phyloP scores from a whole-genome alignment of 2,329 filamentous ascomycete species.

The Fusarium clavum region DNA sequence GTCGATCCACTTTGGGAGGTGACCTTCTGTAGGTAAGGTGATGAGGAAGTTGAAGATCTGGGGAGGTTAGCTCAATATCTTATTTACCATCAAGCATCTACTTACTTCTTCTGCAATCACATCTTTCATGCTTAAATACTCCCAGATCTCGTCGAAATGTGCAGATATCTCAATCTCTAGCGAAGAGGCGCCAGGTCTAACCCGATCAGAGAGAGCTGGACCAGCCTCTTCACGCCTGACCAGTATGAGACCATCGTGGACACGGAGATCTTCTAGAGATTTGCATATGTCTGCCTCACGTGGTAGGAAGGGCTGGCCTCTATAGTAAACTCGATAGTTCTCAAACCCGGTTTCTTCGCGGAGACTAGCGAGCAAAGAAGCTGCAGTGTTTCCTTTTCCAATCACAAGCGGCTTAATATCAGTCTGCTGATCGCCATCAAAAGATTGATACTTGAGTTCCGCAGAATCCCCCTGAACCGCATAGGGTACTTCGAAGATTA shows the following conservation, averaged over 20 bases:
- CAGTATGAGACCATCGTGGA: conserved; percentile 73
- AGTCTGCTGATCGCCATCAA: conserved; percentile 70
- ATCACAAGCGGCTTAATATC: conserved; percentile 73
- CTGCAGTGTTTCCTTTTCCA: conserved; percentile 76
- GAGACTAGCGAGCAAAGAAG: conserved; percentile 75
- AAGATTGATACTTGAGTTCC: conserved; percentile 79
- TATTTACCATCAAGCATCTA: background rate
- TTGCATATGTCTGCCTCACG: conserved; percentile 67
- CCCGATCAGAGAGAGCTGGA: conserved; percentile 55
- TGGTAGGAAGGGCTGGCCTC: conserved; percentile 73
- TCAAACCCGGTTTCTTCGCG: conserved; percentile 78
- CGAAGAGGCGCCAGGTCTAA: conserved; percentile 64
- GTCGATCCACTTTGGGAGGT: conserved; percentile 69
- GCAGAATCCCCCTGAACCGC: conserved; percentile 71
- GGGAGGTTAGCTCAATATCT: conserved; percentile 29
- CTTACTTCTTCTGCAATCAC: conserved; percentile 73
- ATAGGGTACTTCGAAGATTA: conserved; percentile 64
- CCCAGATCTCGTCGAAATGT: conserved; percentile 87
- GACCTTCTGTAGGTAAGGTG: conserved; percentile 75
- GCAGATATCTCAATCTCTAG: conserved; percentile 84
- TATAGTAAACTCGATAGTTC: conserved; percentile 78
- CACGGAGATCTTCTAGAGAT: conserved; percentile 75
- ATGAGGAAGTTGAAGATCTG: conserved; percentile 78
- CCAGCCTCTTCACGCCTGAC: conserved; percentile 69
- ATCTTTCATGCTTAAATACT: conserved; percentile 80